Evolutionary conservation across 768 basidiomycete species (phyloP), one percentile per base, ranked within the genome.

Genomic region (Panellus pusillus): DNA sequence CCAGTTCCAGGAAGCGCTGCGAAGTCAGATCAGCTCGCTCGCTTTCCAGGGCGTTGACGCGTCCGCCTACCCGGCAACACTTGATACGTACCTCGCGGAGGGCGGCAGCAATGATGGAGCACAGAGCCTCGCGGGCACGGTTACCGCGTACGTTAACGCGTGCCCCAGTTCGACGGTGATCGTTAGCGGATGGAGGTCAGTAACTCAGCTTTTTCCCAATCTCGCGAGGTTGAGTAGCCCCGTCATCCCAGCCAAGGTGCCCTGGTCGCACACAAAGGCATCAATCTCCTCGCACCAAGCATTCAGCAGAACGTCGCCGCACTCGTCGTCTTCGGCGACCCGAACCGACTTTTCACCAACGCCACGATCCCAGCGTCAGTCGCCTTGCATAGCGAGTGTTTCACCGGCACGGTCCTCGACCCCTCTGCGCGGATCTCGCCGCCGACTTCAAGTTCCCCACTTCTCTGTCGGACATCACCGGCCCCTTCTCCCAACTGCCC

Each of bases 41-140:
- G 60, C 60, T 2, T 61, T 61, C 46, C 56, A 61, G 48, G 60
- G 60, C 19, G 60, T 61, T 27, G 56, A 58, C 18, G 29, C 60
- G 9, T 29, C 49, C 29, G 55, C 38, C 6, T 61, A 61, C 52
- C 52, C 49, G 12, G 60, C 60, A 13, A 52, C 46, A n/a, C 56
- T 61, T n/a, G 9, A 31, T 1, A 52, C 28, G 13, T 61, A 61
- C 38, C 53, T 61, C 31, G 50, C 1, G 5, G 52, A 61, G 36
- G 49, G 41, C 3, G 60, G 60, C 14, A 46, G 51, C 41, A 35
- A 47, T 52, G 27, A 15, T 12, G 60, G 56, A 9, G 24, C 56
- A n/a, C 42, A 58, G 38, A 44, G 56, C 38, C 56, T 61, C 47
- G 60, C 60, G 1, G 29, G 27, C 29, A 61, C 49, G 2, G 56